A percentile compares a stretch with the other conserved stretches of the same genome.
These are phyloP conservation scores for Sugiyamaella chiloensis DNA, from an alignment of 805 yeast genomes.

Conservation along the genomic window DNA sequence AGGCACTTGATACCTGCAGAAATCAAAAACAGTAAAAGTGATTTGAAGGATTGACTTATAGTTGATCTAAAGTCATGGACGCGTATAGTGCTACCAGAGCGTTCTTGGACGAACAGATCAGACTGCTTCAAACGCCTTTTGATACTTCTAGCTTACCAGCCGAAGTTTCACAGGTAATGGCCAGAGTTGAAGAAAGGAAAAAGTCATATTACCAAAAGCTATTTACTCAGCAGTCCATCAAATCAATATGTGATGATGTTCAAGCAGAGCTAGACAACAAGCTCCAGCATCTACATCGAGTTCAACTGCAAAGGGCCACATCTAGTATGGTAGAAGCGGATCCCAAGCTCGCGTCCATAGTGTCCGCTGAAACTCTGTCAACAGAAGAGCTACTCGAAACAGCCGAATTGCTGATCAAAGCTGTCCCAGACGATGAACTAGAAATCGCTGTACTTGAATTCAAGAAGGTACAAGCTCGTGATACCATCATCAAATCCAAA, in stretches of 20 bases:
- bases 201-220: constrained; percentile 8
- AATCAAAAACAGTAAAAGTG: no score
- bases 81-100: constrained; percentile 2
- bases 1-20: no score
- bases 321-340: background rate
- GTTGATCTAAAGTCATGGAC: constrained; percentile 2
- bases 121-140: constrained; percentile 6
- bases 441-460: no score
- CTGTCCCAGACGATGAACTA: background rate
- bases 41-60: no score
- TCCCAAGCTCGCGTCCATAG: background rate
- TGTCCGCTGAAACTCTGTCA: background rate
- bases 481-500: background rate
- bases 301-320: background rate
- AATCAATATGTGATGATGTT: background rate
- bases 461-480: background rate
- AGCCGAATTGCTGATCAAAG: background rate
- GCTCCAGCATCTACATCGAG: background rate
- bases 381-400: background rate
- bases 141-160: background rate
- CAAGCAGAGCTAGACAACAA: background rate
- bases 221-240: constrained; percentile 14
- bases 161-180: constrained; percentile 1
- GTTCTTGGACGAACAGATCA: constrained; percentile 13
- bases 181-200: constrained; percentile 8